A percentile compares a stretch with the other conserved stretches of the same genome.
These are phyloP conservation scores for Phlebiopsis gigantea DNA, from an alignment of 768 basidiomycete species.

Conservation along the genomic window DNA sequence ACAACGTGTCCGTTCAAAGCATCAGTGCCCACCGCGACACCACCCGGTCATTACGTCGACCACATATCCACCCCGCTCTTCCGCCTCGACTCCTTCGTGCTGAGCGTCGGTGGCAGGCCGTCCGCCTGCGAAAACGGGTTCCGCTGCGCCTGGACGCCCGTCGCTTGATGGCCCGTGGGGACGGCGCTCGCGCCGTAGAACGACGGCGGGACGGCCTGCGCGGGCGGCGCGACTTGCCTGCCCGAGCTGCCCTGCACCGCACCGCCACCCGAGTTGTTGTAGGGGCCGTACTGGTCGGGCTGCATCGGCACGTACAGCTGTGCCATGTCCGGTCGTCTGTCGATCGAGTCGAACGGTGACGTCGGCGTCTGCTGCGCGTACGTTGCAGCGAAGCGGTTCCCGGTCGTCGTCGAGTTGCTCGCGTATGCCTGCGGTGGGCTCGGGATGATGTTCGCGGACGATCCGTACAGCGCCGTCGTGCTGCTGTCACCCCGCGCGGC, in stretches of 20 bases:
- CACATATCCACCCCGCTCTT: slow-evolving; percentile 67
- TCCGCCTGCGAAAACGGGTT: slow-evolving; percentile 27
- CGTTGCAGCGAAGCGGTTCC: slow-evolving; percentile 55
- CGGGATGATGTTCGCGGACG: slow-evolving; percentile 49
- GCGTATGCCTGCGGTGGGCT: slow-evolving; percentile 75
- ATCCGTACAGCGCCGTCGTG: slow-evolving; percentile 36
- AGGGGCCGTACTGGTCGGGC: slow-evolving; percentile 69
- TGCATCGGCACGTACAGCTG: slow-evolving; percentile 79
- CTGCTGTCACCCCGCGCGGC: slow-evolving; percentile 49
- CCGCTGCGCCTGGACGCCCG: slow-evolving; percentile 25
- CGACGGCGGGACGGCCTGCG: slow-evolving; percentile 52
- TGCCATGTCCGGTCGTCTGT: slow-evolving; percentile 59
- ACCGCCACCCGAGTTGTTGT: slow-evolving; percentile 30
- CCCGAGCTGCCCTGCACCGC: slow-evolving; percentile 21
- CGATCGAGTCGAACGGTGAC: slow-evolving; percentile 48
- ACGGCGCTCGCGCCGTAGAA: slow-evolving; percentile 68
- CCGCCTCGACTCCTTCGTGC: slow-evolving; percentile 53
- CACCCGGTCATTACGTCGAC: slow-evolving; percentile 49
- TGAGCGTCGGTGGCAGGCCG: slow-evolving; percentile 21
- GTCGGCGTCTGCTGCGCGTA: slow-evolving; percentile 39
- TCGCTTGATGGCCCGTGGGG: slow-evolving; percentile 33
- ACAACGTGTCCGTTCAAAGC: not conserved
- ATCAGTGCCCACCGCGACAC: not conserved
- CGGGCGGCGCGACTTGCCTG: slow-evolving; percentile 46
- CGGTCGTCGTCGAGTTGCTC: slow-evolving; percentile 43